Evolutionary conservation across 2,329 filamentous ascomycete species (phyloP), one percentile per base, ranked within the genome.

Genomic region (Xylaria arbuscula): DNA sequence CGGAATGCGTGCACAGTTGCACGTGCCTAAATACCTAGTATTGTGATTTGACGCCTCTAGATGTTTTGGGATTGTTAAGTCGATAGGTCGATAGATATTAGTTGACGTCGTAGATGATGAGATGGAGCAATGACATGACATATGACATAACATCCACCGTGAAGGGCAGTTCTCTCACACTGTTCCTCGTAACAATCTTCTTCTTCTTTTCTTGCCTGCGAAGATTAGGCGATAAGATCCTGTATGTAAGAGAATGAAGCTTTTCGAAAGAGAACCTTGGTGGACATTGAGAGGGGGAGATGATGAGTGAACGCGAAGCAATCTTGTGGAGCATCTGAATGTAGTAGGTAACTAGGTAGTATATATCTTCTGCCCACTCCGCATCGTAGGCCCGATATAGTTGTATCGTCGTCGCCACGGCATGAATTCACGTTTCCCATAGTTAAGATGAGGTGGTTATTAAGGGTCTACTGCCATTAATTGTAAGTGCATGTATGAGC

Each of bases 251-350:
- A 11, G 34, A 3, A 4, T 11, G 51, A n/a, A 11, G 7, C 17
- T 10, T 3, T 54, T 3, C n/a, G 51, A 19, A 17, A 51, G 48
- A 54, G 51, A 54, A 54, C 51, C 51, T 34, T 54, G 51, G 19
- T 32, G 51, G 51, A 19, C 17, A 17, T 7, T 2, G 19, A 15
- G 10, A 9, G 19, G 10, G 19, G 9, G 28, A 34, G 51, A 54
- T 36, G 17, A 17, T 34, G 7, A 54, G 19, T 7, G 8, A 8
- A n/a, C 28, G 24, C 13, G 50, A 32, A 5, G 24, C 51, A 3
- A 11, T 54, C 19, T 34, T 34, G 51, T 36, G 28, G 51, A 36
- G 10, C n/a, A 19, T 19, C 28, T 28, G 5, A 28, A 28, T 28
- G 5, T 28, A 28, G n/a, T n/a, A n/a, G n/a, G n/a, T n/a, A n/a